phyloP scores from a whole-genome alignment of 2,329 filamentous ascomycete species.

The Neonectria sp. region DNA sequence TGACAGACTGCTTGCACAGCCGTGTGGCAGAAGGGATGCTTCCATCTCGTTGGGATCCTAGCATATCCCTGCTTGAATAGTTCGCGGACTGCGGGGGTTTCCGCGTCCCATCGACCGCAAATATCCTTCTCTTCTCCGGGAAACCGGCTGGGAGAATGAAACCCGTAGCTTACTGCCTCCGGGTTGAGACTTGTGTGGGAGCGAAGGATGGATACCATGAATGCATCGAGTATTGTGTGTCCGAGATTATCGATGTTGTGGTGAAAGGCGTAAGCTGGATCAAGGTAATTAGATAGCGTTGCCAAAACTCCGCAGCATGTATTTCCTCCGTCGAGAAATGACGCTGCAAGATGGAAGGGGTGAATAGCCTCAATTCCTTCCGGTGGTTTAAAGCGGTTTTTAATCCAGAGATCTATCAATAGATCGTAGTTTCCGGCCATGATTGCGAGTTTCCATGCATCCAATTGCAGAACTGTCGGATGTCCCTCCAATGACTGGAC shows the following conservation, averaged over 20 bases:
- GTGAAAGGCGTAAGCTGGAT: background rate
- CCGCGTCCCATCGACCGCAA: conserved; percentile 33
- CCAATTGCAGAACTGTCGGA: background rate
- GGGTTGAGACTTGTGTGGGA: conserved; percentile 24
- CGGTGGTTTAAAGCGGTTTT: background rate
- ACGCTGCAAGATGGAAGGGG: conserved; percentile 27
- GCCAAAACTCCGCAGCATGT: conserved; percentile 2
- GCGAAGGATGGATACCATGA: conserved; percentile 10
- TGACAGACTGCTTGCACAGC: conserved; percentile 29
- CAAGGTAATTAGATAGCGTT: rapidly evolving
- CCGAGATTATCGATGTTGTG: conserved; percentile 20
- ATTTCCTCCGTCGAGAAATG: conserved; percentile 18
- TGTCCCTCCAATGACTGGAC: background rate
- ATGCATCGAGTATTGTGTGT: conserved; percentile 23
- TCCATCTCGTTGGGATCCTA: conserved; percentile 26
- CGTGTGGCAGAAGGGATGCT: conserved; percentile 33
- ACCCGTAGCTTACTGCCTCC: background rate
- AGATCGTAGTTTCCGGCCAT: conserved; percentile 18
- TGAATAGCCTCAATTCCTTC: background rate
- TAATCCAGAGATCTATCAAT: background rate
- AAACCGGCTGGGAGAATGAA: conserved; percentile 11
- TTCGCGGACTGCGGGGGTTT: background rate
- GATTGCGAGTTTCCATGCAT: conserved; percentile 32
- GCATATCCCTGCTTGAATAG: conserved; percentile 21
- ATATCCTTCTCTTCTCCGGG: conserved; percentile 34